phyloP scores from a whole-genome alignment of 1,139 yeast species.

The Geotrichum histeridarum region DNA sequence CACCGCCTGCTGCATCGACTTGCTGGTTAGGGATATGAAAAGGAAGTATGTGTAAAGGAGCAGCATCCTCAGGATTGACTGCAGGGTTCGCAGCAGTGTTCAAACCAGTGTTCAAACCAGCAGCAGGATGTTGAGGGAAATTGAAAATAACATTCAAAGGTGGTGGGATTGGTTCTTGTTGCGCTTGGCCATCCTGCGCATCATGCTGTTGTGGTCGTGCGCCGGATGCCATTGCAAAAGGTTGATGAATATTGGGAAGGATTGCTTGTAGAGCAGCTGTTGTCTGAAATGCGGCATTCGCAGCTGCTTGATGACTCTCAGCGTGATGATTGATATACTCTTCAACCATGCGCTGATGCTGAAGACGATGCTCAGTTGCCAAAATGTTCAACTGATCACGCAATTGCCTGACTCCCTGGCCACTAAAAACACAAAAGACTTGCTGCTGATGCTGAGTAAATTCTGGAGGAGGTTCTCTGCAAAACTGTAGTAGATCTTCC shows the following conservation, averaged over 20 bases:
- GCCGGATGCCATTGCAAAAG: no score
- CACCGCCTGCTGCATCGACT: neutral
- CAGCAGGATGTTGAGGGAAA: neutral
- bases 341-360: neutral
- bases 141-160: neutral
- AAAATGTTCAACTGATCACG: conserved; percentile 54
- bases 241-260: neutral
- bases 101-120: no score
- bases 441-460: conserved; percentile 83
- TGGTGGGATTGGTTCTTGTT: neutral
- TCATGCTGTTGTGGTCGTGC: neutral
- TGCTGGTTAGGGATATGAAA: neutral
- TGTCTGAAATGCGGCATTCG: neutral
- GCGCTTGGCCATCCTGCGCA: neutral
- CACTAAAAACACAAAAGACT: conserved; percentile 89
- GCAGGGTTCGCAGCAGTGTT: neutral
- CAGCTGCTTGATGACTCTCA: neutral
- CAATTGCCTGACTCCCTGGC: conserved; percentile 74
- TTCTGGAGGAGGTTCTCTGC: conserved; percentile 94
- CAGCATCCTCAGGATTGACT: neutral
- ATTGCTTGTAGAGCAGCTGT: neutral
- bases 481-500: conserved; percentile 76
- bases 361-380: conserved; percentile 2
- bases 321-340: neutral
- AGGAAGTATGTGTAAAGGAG: neutral